Conservation (phyloP, 495 filamentous ascomycete species). For the Penicillium lividum region DNA sequence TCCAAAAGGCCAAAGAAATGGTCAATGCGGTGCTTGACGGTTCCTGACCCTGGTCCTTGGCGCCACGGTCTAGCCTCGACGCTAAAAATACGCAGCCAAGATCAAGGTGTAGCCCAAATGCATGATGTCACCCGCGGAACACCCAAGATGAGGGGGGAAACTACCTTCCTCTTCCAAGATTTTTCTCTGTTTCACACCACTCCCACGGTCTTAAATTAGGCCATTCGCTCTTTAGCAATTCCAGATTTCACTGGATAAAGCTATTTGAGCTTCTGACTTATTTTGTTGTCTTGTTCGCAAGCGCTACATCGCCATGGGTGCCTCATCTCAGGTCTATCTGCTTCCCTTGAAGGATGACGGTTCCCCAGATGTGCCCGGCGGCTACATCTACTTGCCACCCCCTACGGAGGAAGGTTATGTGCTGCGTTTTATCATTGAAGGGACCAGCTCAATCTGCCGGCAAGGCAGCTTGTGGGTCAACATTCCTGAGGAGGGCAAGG, state of each 20-base stretch:
- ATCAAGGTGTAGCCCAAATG: slow-evolving; percentile 13
- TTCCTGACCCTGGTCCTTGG: slow-evolving; percentile 3
- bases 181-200: slow-evolving; percentile 7
- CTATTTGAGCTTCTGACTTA: slow-evolving; percentile 5
- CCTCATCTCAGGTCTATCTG: slow-evolving; percentile 66
- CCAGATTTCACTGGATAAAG: slow-evolving; percentile 8
- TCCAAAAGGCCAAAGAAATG: neutral
- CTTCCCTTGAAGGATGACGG: slow-evolving; percentile 90
- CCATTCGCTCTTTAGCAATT: slow-evolving; percentile 18
- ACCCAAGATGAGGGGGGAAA: slow-evolving; percentile 16
- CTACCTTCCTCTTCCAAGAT: slow-evolving; percentile 2
- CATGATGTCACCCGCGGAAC: slow-evolving; percentile 22
- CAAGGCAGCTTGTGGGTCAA: slow-evolving; percentile 96
- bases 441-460: slow-evolving; percentile 91
- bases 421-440: slow-evolving; percentile 91
- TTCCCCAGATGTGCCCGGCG: slow-evolving; percentile 83
- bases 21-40: slow-evolving; percentile 1
- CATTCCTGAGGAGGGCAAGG: slow-evolving; percentile 71
- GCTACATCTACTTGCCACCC: slow-evolving; percentile 88
- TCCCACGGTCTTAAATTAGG: slow-evolving; percentile 12
- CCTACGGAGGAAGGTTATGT: slow-evolving; percentile 68
- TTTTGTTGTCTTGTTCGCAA: neutral
- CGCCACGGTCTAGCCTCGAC: slow-evolving; percentile 17
- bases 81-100: slow-evolving; percentile 21
- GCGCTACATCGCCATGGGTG: slow-evolving; percentile 23